Conservation (phyloP, 495 filamentous ascomycete species). For the Rostrohypoxylon terebratum region DNA sequence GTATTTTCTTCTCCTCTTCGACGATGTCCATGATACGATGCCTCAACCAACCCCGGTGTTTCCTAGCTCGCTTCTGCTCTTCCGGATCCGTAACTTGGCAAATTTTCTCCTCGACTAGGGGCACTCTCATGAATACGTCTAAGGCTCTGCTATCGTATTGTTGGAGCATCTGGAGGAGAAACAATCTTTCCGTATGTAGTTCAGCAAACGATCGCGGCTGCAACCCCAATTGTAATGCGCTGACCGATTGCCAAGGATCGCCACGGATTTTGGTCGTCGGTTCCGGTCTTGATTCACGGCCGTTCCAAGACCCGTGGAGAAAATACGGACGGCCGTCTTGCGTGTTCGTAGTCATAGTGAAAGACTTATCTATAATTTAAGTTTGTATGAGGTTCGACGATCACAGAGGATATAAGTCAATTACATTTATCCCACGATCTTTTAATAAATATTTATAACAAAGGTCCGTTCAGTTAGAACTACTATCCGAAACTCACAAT, state of each 20-base stretch:
- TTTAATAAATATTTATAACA: slow-evolving; percentile 8
- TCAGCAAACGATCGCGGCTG: slow-evolving; percentile 52
- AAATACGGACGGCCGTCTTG: background rate
- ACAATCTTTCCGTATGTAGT: slow-evolving; percentile 54
- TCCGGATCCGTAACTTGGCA: background rate
- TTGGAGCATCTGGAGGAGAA: slow-evolving; percentile 56
- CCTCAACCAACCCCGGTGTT: slow-evolving; percentile 46
- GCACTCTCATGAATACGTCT: slow-evolving; percentile 49
- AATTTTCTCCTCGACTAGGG: slow-evolving; percentile 44
- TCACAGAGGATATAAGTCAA: background rate
- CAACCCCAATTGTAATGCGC: slow-evolving; percentile 35
- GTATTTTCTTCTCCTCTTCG: slow-evolving; percentile 55
- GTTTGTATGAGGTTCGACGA: background rate
- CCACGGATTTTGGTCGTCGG: slow-evolving; percentile 10
- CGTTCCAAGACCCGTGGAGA: background rate
- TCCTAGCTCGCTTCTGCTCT: slow-evolving; percentile 26
- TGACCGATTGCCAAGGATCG: slow-evolving; percentile 33
- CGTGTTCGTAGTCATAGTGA: slow-evolving; percentile 15
- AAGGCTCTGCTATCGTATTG: slow-evolving; percentile 50
- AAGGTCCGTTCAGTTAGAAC: background rate
- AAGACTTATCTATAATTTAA: background rate
- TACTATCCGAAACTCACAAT: background rate
- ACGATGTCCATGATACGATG: slow-evolving; percentile 51
- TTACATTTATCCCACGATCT: slow-evolving; percentile 7
- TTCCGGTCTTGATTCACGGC: background rate